phyloP scores from a whole-genome alignment of 306 rosid genomes.

The Urtica urens region DNA sequence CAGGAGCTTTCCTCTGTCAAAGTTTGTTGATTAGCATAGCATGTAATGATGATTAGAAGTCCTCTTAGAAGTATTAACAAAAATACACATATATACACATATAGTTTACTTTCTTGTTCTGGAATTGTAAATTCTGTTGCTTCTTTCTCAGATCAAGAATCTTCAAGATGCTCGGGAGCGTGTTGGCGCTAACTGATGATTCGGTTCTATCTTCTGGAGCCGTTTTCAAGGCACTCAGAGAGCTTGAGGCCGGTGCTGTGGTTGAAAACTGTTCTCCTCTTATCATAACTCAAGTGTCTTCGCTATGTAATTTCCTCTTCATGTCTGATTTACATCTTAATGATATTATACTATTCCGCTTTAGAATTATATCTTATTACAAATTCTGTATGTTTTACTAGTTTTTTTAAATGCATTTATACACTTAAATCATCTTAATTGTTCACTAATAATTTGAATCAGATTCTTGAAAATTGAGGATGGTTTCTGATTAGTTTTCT shows the following conservation, averaged over 20 bases:
- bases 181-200: slow-evolving; percentile 59
- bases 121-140: too few species aligned
- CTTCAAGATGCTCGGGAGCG: slow-evolving; percentile 20
- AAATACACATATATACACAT: too few species aligned
- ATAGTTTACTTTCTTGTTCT: too few species aligned
- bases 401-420: not conserved
- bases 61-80: too few species aligned
- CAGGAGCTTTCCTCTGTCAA: too few species aligned
- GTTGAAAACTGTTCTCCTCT: slow-evolving; percentile 34
- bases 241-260: slow-evolving; percentile 31
- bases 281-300: slow-evolving; percentile 44
- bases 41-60: too few species aligned
- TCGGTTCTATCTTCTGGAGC: slow-evolving; percentile 35
- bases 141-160: too few species aligned
- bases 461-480: not conserved
- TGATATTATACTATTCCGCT: not conserved
- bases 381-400: not conserved
- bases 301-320: slow-evolving; percentile 27
- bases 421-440: too few species aligned
- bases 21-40: too few species aligned
- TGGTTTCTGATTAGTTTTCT: not conserved
- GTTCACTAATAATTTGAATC: not conserved
- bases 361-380: not conserved
- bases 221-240: slow-evolving; percentile 30
- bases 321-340: not conserved